Conservation (phyloP, 2,329 filamentous ascomycete species). For the Fusarium scirpi region DNA sequence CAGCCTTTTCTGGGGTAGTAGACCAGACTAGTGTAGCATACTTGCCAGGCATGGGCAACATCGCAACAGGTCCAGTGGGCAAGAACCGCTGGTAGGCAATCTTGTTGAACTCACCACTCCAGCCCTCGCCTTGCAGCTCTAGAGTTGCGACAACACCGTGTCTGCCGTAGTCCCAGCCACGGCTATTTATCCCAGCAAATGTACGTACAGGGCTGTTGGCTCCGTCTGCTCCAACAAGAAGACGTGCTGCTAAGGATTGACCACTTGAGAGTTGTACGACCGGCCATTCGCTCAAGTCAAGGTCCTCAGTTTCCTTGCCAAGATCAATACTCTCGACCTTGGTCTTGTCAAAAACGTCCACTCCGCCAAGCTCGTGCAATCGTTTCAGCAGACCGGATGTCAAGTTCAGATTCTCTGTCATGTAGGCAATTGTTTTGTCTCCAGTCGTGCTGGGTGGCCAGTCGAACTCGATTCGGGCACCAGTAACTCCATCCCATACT, state of each 20-base stretch:
- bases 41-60: conserved; percentile 88
- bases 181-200: conserved; percentile 86
- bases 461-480: conserved; percentile 89
- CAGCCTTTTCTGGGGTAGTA: conserved; percentile 83
- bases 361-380: conserved; percentile 74
- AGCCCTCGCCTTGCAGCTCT: conserved; percentile 72
- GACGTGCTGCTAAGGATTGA: conserved; percentile 77
- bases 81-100: conserved; percentile 96
- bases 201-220: conserved; percentile 92
- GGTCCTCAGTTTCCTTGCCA: conserved; percentile 74
- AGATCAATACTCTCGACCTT: conserved; percentile 84
- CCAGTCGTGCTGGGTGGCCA: conserved; percentile 65
- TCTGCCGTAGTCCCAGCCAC: conserved; percentile 93
- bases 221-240: conserved; percentile 93
- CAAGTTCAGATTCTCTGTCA: conserved; percentile 95
- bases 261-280: conserved; percentile 79
- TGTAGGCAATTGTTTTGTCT: conserved; percentile 84
- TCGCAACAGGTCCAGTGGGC: conserved; percentile 89
- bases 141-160: conserved; percentile 94
- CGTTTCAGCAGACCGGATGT: conserved; percentile 80
- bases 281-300: conserved; percentile 90
- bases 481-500: conserved; percentile 95
- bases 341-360: conserved; percentile 80
- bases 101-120: conserved; percentile 67
- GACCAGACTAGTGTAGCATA: conserved; percentile 93